phyloP scores from a whole-genome alignment of 163 green algal genomes.

The Chlamydomonas reinhardtii region DNA sequence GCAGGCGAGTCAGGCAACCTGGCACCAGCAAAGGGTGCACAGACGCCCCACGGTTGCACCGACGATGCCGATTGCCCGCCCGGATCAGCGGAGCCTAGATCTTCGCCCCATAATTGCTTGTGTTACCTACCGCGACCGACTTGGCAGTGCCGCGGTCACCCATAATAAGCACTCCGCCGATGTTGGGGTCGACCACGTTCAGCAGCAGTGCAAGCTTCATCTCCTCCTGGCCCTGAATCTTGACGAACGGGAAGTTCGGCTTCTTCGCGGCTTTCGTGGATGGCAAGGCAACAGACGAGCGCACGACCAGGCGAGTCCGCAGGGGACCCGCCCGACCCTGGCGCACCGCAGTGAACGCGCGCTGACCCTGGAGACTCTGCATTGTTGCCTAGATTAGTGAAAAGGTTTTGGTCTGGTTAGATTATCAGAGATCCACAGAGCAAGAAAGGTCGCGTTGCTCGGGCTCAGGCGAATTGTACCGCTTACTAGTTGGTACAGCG shows the following conservation, averaged over 20 bases:
- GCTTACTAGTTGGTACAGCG: too few species aligned
- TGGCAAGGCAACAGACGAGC: not conserved
- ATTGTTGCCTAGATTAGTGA: not conserved
- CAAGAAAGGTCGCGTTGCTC: too few species aligned
- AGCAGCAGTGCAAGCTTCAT: constrained; percentile 96
- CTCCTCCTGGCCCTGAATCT: constrained; percentile 91
- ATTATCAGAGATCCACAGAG: too few species aligned
- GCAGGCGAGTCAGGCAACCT: too few species aligned
- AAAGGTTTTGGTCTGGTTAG: not conserved
- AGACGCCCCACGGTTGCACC: too few species aligned
- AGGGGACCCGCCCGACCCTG: not conserved
- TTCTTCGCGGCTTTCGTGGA: constrained; percentile 10
- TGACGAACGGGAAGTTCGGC: constrained; percentile 89
- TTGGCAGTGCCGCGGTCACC: constrained; percentile 96
- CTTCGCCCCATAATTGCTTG: too few species aligned
- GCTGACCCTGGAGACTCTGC: constrained; percentile 22
- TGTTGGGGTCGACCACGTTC: constrained; percentile 93
- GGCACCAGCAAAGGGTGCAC: too few species aligned
- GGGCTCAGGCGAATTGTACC: too few species aligned
- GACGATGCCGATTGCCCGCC: too few species aligned
- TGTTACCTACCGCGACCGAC: constrained; percentile 81
- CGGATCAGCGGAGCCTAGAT: too few species aligned
- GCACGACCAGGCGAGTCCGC: constrained; percentile 6
- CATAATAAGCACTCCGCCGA: constrained; percentile 98
- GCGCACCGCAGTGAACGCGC: constrained; percentile 16